A percentile compares a stretch with the other conserved stretches of the same genome.
These are phyloP conservation scores for Mytilinidion resinicola DNA, from an alignment of 495 filamentous ascomycete species.

Conservation along the genomic window DNA sequence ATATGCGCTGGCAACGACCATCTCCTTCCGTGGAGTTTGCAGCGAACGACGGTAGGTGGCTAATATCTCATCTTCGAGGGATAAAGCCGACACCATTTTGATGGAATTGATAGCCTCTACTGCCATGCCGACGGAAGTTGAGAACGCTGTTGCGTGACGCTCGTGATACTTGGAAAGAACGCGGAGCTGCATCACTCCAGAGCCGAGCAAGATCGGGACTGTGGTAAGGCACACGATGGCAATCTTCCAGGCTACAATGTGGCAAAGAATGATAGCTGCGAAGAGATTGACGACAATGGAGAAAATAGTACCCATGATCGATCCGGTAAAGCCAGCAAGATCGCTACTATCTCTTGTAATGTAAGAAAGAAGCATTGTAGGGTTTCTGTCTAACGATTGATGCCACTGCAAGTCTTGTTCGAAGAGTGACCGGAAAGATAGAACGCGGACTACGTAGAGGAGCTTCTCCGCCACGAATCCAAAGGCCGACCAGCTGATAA, in stretches of 20 bases:
- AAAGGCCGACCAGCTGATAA: conserved; percentile 42
- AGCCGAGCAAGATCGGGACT: conserved; percentile 27
- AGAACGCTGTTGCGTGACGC: conserved; percentile 53
- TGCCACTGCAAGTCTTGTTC: conserved; percentile 47
- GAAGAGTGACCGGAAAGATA: conserved; percentile 45
- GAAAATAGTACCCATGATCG: conserved; percentile 29
- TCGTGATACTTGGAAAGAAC: conserved; percentile 48
- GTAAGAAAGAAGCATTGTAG: conserved; percentile 47
- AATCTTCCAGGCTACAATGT: conserved; percentile 31
- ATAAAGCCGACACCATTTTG: conserved; percentile 51
- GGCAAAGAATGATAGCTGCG: conserved; percentile 29
- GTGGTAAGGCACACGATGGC: conserved; percentile 27
- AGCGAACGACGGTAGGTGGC: conserved; percentile 43
- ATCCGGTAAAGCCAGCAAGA: conserved; percentile 33
- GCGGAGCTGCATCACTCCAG: conserved; percentile 25
- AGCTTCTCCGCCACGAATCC: conserved; percentile 45
- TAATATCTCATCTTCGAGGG: conserved; percentile 47
- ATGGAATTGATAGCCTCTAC: conserved; percentile 54
- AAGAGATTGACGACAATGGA: conserved; percentile 20
- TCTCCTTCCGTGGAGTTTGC: conserved; percentile 36
- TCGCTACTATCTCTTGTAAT: conserved; percentile 48
- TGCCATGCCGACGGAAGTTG: conserved; percentile 49
- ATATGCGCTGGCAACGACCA: conserved; percentile 33
- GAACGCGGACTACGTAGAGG: conserved; percentile 39
- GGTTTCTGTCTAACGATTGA: conserved; percentile 39